Base-by-base conservation (phyloP, 2,329 filamentous ascomycete species). In the Rasamsonia emersonii region DNA sequence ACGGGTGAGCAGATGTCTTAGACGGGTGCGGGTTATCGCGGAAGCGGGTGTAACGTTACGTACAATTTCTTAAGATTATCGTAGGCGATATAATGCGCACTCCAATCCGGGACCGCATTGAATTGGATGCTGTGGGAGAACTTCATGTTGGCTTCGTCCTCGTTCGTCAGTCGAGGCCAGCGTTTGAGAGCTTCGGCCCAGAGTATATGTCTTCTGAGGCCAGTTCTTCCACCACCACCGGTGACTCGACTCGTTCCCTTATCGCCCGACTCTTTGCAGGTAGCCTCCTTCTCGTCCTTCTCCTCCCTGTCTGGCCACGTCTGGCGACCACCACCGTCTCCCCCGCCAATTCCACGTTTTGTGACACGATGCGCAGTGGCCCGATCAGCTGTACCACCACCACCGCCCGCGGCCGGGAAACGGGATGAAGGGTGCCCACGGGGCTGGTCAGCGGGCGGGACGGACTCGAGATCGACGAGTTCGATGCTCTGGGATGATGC, bases 81-180 rank as follows among this genome's bases (percentile, higher is more conserved):
- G 64, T 98, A 98, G 39, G 88, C 84, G 54, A 98, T 93, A 62
- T 98, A 98, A 62, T 96, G 79, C 51, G 80, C 88, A 68, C 86
- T 95, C 91, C 91, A 98, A 64, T 98, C 91, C n/a, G 91, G 91
- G 49, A 98, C 91, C 42, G 91, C 88, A 68, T 98, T 98, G 67
- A 98, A 98, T 70, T 98, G 91, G 49, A 98, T 81, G 64, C 89
- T 96, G 61, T 98, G 91, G 11, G 89, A 96, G 71, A 98, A 98
- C 79, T 96, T 96, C 91, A 98, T 98, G 55, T 86, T 84, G 77
- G 82, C 79, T 48, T 83, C 40, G 3, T 35, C 18, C 25, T 42
- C 32, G 30, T 32, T 29, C 27, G 36, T 36, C 35, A 24, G 35
- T 11, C 40, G 40, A 25, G 47, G 33, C 26, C 44, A 46, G 26